Evolutionary conservation across 768 basidiomycete species (phyloP).

Genomic region (Suillus bovinus): DNA sequence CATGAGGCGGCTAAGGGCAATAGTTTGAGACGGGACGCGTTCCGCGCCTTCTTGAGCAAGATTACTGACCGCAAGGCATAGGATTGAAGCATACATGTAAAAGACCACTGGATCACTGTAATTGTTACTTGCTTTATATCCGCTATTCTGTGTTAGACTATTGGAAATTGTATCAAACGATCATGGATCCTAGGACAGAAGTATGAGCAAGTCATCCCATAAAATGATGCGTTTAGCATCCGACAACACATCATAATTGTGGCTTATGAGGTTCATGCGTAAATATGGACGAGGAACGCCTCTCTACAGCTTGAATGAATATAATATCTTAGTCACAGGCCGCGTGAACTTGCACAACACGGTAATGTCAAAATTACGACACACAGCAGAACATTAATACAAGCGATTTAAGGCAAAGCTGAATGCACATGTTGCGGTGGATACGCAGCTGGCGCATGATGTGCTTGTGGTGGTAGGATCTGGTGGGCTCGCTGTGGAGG

Average conservation of each 20-base stretch:
- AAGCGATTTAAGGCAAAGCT: not conserved
- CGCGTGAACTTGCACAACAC: not conserved
- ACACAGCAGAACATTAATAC: not conserved
- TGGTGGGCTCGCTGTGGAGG: conserved; percentile 14
- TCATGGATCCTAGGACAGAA: no score
- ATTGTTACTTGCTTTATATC: not conserved
- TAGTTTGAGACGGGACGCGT: conserved; percentile 65
- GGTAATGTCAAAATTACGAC: not conserved
- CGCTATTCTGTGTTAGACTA: not conserved
- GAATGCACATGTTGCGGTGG: conserved; percentile 3
- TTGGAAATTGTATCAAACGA: not conserved
- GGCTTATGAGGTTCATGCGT: not conserved
- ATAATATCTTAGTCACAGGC: not conserved
- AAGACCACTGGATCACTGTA: not conserved
- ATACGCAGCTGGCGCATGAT: conserved; percentile 16
- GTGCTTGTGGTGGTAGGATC: conserved; percentile 15
- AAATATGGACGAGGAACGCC: not conserved
- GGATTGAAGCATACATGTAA: not conserved
- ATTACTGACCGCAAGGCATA: conserved; percentile 52
- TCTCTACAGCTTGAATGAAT: not conserved
- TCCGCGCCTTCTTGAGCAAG: conserved; percentile 85
- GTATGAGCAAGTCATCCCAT: not conserved
- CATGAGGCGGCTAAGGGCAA: conserved; percentile 41
- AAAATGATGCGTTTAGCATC: not conserved
- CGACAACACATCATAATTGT: not conserved